Evolutionary conservation across 2,329 filamentous ascomycete species (phyloP), one percentile per base, ranked within the genome.

Genomic region (Exophiala viscosa): DNA sequence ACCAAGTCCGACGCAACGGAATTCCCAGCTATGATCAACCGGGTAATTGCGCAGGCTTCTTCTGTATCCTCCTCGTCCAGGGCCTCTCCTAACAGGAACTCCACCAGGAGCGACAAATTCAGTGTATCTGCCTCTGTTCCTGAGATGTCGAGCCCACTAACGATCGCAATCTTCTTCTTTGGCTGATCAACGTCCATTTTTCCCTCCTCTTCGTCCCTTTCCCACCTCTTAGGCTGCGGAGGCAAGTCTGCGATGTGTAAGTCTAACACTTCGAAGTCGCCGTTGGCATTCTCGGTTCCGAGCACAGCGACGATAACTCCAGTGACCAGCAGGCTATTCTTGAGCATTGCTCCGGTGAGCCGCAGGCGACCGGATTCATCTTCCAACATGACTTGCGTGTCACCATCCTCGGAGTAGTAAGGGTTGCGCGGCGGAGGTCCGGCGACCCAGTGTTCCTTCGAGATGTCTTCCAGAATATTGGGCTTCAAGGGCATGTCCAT

Each of bases 401-500:
- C 79, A 51, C 74, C 71, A 57, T 83, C 76, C 8, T 79, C 72
- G 33, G 81, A 83, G 60, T 84, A 80, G 71, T 96, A 96, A 62
- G 90, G 93, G 59, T 86, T 79, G 54, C 85, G 80, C 6, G 84
- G 80, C 11, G 88, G 83, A 7, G 91, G 90, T 1, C 88, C 90
- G 0, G 88, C 86, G 54, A 95, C 90, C 86, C 89, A 96, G 67
- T 91, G 88, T 87, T 96, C 92, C 71, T 95, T 95, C 36, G 88
- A 87, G 38, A 99, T 88, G 64, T 99, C 93, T 54, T 96, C 91
- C 32, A 99, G 75, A 68, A 99, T 92, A 66, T 95, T 95, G 1
- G 95, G 93, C 73, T 99, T 99, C 65, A 96, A 71, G 2, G 88
- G 83, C 89, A 99, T 91, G 59, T 97, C 90, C 87, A 97, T 95